Evolutionary conservation across 2,329 filamentous ascomycete species (phyloP), one percentile per base, ranked within the genome.

Genomic region (Arthrobotrys conoides): DNA sequence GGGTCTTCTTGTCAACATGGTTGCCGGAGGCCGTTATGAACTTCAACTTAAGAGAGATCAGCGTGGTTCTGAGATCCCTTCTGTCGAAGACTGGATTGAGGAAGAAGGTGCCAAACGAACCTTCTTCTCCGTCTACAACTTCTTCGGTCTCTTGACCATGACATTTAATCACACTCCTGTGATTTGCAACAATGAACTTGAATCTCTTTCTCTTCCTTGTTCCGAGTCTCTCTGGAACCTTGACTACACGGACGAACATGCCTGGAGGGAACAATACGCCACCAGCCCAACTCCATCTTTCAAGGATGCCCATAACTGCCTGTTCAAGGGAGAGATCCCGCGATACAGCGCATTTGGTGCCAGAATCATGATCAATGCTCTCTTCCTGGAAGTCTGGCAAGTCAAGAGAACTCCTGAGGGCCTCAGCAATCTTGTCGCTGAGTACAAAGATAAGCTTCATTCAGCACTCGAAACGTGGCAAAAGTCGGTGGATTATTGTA

Each of bases 401-500:
- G 93, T 98, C 87, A 97, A 97, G 89, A 93, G 96, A 83, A 97
- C 93, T 84, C 95, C 95, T n/a, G 94, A 98, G 84, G 94, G 95
- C 64, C 88, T 98, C 48, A 96, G 98, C 85, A 95, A 98, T 83
- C 94, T 98, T 46, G 95, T 98, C 53, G 97, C 95, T 2, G 96
- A 98, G 86, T 98, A 97, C 89, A 80, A 80, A 41, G 80, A 81
- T 65, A 98, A 97, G 87, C 91, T 99, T 79, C 91, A 96, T 72
- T 90, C 97, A 67, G 96, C 96, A 64, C 88, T 99, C 68, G 95
- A 98, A 86, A 97, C 95, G n/a, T 99, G 96, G 96, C 94, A 98
- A 87, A 96, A 93, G 86, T 97, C 95, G 48, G 89, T 98, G 22
- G 93, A 96, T 72, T 89, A 96, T 79, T 97, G 94, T 84, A 95